phyloP scores from a whole-genome alignment of 176 grass and related monocot genomes.

The Zizania latifolia region DNA sequence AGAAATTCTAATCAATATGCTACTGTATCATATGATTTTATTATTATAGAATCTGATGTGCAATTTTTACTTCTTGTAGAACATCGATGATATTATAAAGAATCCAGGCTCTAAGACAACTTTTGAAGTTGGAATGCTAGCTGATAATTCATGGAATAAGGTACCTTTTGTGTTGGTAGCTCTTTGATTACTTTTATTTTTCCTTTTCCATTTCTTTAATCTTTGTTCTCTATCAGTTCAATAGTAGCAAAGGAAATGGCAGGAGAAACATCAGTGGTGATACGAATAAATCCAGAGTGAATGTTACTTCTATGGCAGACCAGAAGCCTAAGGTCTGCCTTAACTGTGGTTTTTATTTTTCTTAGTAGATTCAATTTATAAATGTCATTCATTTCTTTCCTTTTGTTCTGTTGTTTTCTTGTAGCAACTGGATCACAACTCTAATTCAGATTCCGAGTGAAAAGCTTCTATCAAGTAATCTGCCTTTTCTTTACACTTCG shows the following conservation, averaged over 20 bases:
- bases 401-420: not conserved
- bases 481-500: slow-evolving; percentile 76
- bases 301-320: slow-evolving; percentile 23
- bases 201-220: not conserved
- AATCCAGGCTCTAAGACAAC: slow-evolving; percentile 56
- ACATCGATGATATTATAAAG: slow-evolving; percentile 55
- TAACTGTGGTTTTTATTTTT: slow-evolving; percentile 8
- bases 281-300: slow-evolving; percentile 20
- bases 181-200: not conserved
- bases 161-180: slow-evolving; percentile 13
- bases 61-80: slow-evolving; percentile 30
- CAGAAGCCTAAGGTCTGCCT: slow-evolving; percentile 38
- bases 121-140: slow-evolving; percentile 86
- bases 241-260: slow-evolving; percentile 27
- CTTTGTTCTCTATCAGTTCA: slow-evolving; percentile 41
- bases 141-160: slow-evolving; percentile 81
- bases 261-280: slow-evolving; percentile 16
- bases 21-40: slow-evolving; percentile 1
- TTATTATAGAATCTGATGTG: slow-evolving; percentile 19
- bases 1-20: slow-evolving; percentile 5
- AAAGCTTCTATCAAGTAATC: slow-evolving; percentile 54
- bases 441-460: slow-evolving; percentile 67
- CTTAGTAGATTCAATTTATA: not conserved
- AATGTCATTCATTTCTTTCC: not conserved
- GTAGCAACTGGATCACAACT: slow-evolving; percentile 42